Evolutionary conservation across 257 asterid species (phyloP).

Genomic region (Lithospermum erythrorhizon): DNA sequence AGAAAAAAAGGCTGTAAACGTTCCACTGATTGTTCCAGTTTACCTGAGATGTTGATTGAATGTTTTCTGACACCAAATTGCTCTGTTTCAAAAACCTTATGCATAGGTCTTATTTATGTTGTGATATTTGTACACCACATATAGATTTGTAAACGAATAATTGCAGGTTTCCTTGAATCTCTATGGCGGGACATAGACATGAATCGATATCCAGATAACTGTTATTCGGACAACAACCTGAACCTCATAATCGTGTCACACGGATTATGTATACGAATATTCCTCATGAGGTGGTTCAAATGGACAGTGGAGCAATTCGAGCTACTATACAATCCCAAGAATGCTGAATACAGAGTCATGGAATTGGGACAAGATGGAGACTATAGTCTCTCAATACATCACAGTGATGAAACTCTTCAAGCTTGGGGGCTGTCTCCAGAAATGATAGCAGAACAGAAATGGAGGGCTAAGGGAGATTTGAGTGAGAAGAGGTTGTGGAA

Average conservation of each 20-base stretch:
- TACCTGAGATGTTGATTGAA: too few relatives aligned
- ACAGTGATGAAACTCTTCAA: conserved; percentile 21
- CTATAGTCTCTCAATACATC: conserved; percentile 52
- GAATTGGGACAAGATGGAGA: conserved; percentile 41
- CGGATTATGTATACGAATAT: conserved; percentile 44
- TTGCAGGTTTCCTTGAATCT: conserved; percentile 44
- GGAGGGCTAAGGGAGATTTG: conserved; percentile 14
- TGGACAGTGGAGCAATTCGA: conserved; percentile 64
- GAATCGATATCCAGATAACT: conserved; percentile 13
- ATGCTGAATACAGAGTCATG: conserved; percentile 36
- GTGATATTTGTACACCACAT: background rate
- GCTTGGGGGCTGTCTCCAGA: conserved; percentile 45
- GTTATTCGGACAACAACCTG: conserved; percentile 14
- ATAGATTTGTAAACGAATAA: background rate
- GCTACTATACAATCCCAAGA: conserved; percentile 30
- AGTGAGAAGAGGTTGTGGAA: conserved; percentile 20
- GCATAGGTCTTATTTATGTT: background rate
- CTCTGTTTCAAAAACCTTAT: background rate
- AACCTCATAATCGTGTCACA: conserved; percentile 49
- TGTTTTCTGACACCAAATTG: background rate
- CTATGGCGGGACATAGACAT: conserved; percentile 51
- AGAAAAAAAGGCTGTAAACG: too few relatives aligned
- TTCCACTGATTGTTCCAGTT: too few relatives aligned
- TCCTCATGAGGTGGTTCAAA: conserved; percentile 65
- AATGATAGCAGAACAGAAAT: conserved; percentile 46